These are phyloP conservation scores for Gossypium turneri DNA, from an alignment of 345 rosid species.

Conservation along the genomic window DNA sequence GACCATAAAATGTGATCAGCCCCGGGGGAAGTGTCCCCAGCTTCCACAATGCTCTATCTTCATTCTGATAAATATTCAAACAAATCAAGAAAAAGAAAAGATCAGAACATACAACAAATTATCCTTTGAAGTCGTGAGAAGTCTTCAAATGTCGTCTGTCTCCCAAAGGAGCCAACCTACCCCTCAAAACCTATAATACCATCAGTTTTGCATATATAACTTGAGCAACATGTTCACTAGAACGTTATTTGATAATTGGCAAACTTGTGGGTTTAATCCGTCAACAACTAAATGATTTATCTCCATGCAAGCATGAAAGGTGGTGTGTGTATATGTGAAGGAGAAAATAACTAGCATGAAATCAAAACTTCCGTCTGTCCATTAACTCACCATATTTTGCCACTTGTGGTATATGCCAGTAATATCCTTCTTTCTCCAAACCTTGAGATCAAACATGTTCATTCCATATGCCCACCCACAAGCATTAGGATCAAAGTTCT, in stretches of 20 bases:
- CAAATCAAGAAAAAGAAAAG: neutral
- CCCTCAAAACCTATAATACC: too few relatives aligned
- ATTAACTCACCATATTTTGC: conserved; percentile 86
- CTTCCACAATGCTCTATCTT: conserved; percentile 90
- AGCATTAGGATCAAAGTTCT: conserved; percentile 89
- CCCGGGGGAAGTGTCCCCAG: conserved; percentile 99
- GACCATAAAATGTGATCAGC: conserved; percentile 79
- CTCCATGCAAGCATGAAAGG: neutral
- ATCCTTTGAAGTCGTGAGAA: too few relatives aligned
- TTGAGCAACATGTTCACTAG: too few relatives aligned
- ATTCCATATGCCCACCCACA: conserved; percentile 99
- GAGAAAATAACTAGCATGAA: neutral
- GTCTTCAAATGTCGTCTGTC: too few relatives aligned
- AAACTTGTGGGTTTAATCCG: neutral
- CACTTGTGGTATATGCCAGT: conserved; percentile 97
- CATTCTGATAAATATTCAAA: conserved; percentile 50
- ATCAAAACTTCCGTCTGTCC: neutral
- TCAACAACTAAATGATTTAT: neutral
- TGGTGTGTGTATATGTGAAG: neutral
- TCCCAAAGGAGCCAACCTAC: too few relatives aligned
- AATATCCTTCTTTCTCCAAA: conserved; percentile 90
- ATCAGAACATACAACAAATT: conserved; percentile 1
- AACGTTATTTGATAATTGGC: neutral
- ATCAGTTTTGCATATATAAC: too few relatives aligned
- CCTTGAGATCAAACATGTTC: conserved; percentile 90